Base-by-base conservation (phyloP, 2,329 filamentous ascomycete genomes). In the Aspergillus pseudoterreus region DNA sequence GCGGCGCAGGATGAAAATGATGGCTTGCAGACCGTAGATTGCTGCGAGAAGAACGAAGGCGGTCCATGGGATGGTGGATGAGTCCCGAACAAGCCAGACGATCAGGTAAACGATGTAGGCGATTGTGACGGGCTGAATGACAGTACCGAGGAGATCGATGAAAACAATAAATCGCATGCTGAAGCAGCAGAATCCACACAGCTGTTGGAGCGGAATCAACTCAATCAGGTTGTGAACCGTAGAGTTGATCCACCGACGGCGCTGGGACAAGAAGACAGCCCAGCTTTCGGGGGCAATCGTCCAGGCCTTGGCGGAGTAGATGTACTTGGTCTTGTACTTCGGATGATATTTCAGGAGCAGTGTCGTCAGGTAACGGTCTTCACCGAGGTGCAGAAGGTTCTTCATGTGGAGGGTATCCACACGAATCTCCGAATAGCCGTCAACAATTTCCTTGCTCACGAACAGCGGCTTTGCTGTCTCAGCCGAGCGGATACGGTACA, bases 181-280 rank as follows among this genome's bases (percentile, higher is more conserved):
- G 80, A 99, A 99, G 76, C 94, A 99, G 81, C 94, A 99, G 86
- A 99, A 99, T 75, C 94, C 94, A 72, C 94, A 99, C 46, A 99
- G 87, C 70, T 97, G 89, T 55, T 88, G 84, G 72, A 99, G 79
- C 5, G 92, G 92, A 57, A 97, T 92, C 56, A 99, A 86, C 71
- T 99, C 94, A 57, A 95, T 88, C 56, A 99, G 80, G 71, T 99
- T 99, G 80, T 99, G 94, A 47, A 99, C 90, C 0, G 94, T 99
- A 51, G 92, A 96, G 79, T 99, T 99, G 75, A 99, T 99, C 94
- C 94, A 99, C 70, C 94, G 89, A 78, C 94, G 92, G 80, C 94
- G 90, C 75, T 99, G 94, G 22, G 94, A 99, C 71, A 97, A 79
- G 82, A 99, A 97, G 53, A 99, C 90, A 39, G 80, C 76, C 88